Evolutionary conservation across 441 rosid species (phyloP).

Genomic region (Theobroma grandiflorum): DNA sequence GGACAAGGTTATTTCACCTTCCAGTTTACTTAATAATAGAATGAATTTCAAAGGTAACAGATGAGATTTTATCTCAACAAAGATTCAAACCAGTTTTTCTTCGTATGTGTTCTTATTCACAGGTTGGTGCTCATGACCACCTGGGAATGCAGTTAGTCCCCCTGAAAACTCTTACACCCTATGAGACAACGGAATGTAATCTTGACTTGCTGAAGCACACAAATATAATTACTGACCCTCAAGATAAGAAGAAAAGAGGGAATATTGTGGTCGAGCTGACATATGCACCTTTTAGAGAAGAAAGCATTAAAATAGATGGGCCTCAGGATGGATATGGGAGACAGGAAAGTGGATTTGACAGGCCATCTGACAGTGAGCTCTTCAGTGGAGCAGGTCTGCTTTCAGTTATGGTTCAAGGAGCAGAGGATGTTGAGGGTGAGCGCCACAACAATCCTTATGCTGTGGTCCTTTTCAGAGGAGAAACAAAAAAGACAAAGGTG

Average conservation of each 20-base stretch:
- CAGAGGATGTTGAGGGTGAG: slow-evolving; percentile 85
- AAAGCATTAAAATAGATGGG: slow-evolving; percentile 30
- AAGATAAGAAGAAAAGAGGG: slow-evolving; percentile 50
- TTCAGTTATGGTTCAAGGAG: slow-evolving; percentile 74
- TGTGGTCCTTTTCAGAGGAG: slow-evolving; percentile 74
- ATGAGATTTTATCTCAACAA: neutral
- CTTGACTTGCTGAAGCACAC: slow-evolving; percentile 52
- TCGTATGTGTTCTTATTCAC: slow-evolving; percentile 9
- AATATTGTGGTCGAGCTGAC: slow-evolving; percentile 47
- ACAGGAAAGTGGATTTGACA: slow-evolving; percentile 25
- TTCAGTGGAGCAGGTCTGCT: slow-evolving; percentile 77
- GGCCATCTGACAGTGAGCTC: slow-evolving; percentile 26
- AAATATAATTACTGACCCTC: slow-evolving; percentile 38
- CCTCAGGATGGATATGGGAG: slow-evolving; percentile 19
- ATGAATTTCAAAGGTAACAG: neutral
- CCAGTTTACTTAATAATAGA: neutral
- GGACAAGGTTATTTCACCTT: slow-evolving; percentile 47
- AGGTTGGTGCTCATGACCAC: slow-evolving; percentile 56
- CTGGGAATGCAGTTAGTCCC: slow-evolving; percentile 59
- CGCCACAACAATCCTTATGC: slow-evolving; percentile 84
- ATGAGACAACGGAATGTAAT: slow-evolving; percentile 46
- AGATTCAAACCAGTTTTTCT: neutral
- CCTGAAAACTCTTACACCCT: slow-evolving; percentile 36
- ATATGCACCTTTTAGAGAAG: slow-evolving; percentile 53
- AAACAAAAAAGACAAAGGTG: slow-evolving; percentile 85